Percentiles rank a stretch among this genome's conserved stretches.
phyloP scores from a whole-genome alignment of 1,284 basidiomycete genomes.

The Pterula multifida region DNA sequence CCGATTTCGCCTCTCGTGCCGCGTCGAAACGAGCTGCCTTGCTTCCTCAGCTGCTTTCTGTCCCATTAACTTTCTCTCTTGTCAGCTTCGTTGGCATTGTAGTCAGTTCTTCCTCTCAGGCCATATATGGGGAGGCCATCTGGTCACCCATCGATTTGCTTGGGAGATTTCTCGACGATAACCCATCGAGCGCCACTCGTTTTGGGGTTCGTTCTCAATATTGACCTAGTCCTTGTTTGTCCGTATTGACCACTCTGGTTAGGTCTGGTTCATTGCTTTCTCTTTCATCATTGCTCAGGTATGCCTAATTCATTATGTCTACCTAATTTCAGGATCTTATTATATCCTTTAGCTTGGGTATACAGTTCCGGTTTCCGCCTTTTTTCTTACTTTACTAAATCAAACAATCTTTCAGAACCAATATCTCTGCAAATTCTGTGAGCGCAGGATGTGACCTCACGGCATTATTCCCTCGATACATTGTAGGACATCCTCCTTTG shows the following conservation, averaged over 20 bases:
- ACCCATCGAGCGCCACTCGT: slow-evolving; percentile 51
- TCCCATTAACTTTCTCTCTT: slow-evolving; percentile 67
- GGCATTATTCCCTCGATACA: slow-evolving; percentile 67
- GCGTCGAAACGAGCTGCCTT: slow-evolving; percentile 54
- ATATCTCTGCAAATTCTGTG: slow-evolving; percentile 79
- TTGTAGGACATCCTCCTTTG: slow-evolving; percentile 28
- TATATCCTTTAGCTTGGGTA: slow-evolving; percentile 17
- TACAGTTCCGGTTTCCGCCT: slow-evolving; percentile 2
- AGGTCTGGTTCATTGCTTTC: slow-evolving; percentile 67
- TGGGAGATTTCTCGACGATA: slow-evolving; percentile 51
- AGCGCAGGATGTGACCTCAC: slow-evolving; percentile 81
- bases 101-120: slow-evolving; percentile 67
- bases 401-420: slow-evolving; percentile 33
- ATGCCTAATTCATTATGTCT: slow-evolving; percentile 9
- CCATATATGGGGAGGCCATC: slow-evolving; percentile 67
- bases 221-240: neutral
- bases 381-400: slow-evolving; percentile 2
- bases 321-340: slow-evolving; percentile 1
- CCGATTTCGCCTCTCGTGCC: slow-evolving; percentile 71
- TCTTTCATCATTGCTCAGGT: slow-evolving; percentile 68
- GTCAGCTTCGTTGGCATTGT: slow-evolving; percentile 80
- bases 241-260: slow-evolving; percentile 7
- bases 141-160: slow-evolving; percentile 77
- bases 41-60: slow-evolving; percentile 60
- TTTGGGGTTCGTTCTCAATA: slow-evolving; percentile 37